These are phyloP conservation scores for Hypoxylon sp. DNA, from an alignment of 2,329 filamentous ascomycete genomes.

Conservation along the genomic window DNA sequence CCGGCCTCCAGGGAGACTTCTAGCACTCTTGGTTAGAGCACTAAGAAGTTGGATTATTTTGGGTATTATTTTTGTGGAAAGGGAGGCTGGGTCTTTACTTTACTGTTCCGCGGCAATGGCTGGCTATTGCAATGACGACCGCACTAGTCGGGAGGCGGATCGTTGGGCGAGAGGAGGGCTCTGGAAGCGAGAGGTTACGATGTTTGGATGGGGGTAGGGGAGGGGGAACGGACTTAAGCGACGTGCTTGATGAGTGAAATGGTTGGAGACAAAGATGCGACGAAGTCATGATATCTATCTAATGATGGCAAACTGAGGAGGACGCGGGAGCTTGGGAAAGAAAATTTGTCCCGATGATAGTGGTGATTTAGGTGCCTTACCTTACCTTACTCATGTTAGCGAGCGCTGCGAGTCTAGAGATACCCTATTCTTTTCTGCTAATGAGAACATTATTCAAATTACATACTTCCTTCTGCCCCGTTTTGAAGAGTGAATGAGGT, in stretches of 20 bases:
- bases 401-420: constrained; percentile 44
- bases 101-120: constrained; percentile 34
- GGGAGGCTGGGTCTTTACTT: constrained; percentile 34
- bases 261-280: constrained; percentile 18
- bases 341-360: constrained; percentile 35
- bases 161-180: constrained; percentile 44
- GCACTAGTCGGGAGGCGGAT: constrained; percentile 15
- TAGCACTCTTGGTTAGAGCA: constrained; percentile 23
- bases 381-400: constrained; percentile 31
- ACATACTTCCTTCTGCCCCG: neutral
- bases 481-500: neutral
- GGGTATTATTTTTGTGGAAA: constrained; percentile 4
- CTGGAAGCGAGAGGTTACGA: constrained; percentile 43
- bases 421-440: constrained; percentile 45
- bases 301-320: constrained; percentile 26
- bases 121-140: constrained; percentile 33
- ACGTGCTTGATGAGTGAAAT: constrained; percentile 27
- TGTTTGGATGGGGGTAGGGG: neutral
- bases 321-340: constrained; percentile 29
- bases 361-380: constrained; percentile 22
- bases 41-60: constrained; percentile 17
- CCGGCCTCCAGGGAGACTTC: constrained; percentile 32
- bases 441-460: constrained; percentile 35
- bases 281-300: constrained; percentile 35
- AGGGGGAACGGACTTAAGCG: neutral